Base-by-base conservation (phyloP, 176 grass and related monocot species). In the Cenchrus americanus region DNA sequence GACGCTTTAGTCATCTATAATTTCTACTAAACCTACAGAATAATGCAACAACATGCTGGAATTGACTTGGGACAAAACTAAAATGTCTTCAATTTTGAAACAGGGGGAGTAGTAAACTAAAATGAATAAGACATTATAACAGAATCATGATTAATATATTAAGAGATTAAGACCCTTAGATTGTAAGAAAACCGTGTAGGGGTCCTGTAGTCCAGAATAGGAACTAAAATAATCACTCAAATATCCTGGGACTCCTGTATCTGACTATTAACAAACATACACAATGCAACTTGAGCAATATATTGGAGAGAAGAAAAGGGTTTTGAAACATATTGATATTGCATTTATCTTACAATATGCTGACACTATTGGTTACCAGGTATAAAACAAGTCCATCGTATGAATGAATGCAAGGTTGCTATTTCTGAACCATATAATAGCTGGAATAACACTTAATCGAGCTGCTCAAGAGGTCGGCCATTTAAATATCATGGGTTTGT, bases 371-470 rank as follows among this genome's bases (percentile, higher is more conserved):
- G 32, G 30, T 63, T 64, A 64, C 10, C 46, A 71, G 21, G 46
- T 43, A 79, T 71, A 15, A 51, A 32, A 62, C 7, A 0, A 26
- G 21, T 21, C 14, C 44, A n/a, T 40, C 4, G 5, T 8, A 23
- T 27, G 63, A 85, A 60, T 18, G 13, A 12, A 84, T 49, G 50
- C 42, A 6, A 24, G 14, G 68, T 41, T 54, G 8, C 14, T 73
- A 67, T 78, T 34, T 66, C 1, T 27, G 59, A 49, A 54, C 21
- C 71, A 78, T 40, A 32, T 12, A 55, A 32, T 12, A 55, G 22
- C 10, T 60, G 62, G 76, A 79, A 65, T 52, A 80, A 61, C 37
- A 84, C 52, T n/a, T 69, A 84, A 74, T 43, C 42, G 42, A 80
- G 34, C 22, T 67, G 34, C 12, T 75, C 74, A 42, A 14, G 11